These are phyloP conservation scores for Selaginella tamariscina DNA, from an alignment of 75 land plant species.

Conservation along the genomic window DNA sequence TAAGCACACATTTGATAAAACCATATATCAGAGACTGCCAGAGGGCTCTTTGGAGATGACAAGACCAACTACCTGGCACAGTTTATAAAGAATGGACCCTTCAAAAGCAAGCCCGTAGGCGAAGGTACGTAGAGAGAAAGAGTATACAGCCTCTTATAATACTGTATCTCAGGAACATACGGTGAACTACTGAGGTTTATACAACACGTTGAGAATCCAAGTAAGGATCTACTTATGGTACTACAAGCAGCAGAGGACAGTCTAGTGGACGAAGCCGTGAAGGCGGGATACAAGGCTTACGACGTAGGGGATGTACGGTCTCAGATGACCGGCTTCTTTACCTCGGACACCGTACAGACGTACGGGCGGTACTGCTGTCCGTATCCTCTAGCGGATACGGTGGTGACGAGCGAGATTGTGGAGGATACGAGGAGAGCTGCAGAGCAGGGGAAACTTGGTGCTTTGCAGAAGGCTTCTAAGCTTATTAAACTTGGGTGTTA, in stretches of 20 bases:
- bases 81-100: slow-evolving; percentile 13
- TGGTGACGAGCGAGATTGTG: slow-evolving; percentile 1
- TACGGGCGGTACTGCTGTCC: not conserved
- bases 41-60: slow-evolving; percentile 16
- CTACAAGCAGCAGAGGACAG: slow-evolving; percentile 13
- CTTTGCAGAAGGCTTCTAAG: slow-evolving; percentile 12
- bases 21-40: slow-evolving; percentile 14
- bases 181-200: slow-evolving; percentile 16
- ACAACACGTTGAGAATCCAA: slow-evolving; percentile 1
- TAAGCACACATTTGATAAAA: slow-evolving; percentile 10
- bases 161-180: too few species aligned
- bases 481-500: slow-evolving; percentile 16
- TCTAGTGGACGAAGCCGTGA: slow-evolving; percentile 14
- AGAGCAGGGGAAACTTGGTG: slow-evolving; percentile 14
- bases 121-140: too few species aligned
- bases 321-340: slow-evolving; percentile 13
- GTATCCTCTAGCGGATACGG: not conserved
- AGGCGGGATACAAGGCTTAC: slow-evolving; percentile 6
- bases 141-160: too few species aligned
- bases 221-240: slow-evolving; percentile 12
- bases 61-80: slow-evolving; percentile 12
- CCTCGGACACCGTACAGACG: not conserved
- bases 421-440: slow-evolving; percentile 4
- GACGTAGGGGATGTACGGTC: slow-evolving; percentile 12
- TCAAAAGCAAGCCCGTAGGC: slow-evolving; percentile 13